phyloP scores from a whole-genome alignment of 2,329 filamentous ascomycete species.

The Pestalotiopsis sp. region DNA sequence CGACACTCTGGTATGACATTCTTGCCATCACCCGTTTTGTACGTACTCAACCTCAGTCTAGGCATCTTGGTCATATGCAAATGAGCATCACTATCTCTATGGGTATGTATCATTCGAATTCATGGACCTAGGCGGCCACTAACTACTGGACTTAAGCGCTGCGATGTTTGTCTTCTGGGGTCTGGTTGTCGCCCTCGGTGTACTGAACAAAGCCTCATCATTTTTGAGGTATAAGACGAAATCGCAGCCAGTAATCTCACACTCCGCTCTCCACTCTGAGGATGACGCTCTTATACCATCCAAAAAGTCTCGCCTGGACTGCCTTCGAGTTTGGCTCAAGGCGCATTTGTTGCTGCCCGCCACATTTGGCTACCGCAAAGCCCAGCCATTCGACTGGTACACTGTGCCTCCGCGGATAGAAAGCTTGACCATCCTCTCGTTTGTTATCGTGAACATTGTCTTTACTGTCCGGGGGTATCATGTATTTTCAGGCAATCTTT shows the following conservation, averaged over 20 bases:
- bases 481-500: constrained; percentile 40
- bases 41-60: constrained; percentile 18
- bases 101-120: constrained; percentile 30
- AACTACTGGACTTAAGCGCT: constrained; percentile 20
- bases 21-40: background rate
- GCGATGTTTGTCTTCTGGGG: constrained; percentile 45
- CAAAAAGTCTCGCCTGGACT: background rate
- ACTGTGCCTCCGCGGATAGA: constrained; percentile 48
- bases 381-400: constrained; percentile 47
- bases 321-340: constrained; percentile 30
- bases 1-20: constrained; percentile 37
- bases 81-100: constrained; percentile 37
- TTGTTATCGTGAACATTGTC: constrained; percentile 40
- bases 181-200: constrained; percentile 38
- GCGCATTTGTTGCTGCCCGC: constrained; percentile 40
- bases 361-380: constrained; percentile 44
- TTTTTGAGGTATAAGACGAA: constrained; percentile 11
- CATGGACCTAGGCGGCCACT: background rate
- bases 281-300: background rate
- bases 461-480: constrained; percentile 40
- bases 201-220: constrained; percentile 31
- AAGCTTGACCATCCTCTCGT: constrained; percentile 39
- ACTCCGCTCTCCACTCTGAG: constrained; percentile 9
- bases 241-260: constrained; percentile 3
- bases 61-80: constrained; percentile 39